A percentile compares a stretch with the other conserved stretches of the same genome.
phyloP scores from a whole-genome alignment of 805 yeast genomes.

The Suhomyces faveliae region DNA sequence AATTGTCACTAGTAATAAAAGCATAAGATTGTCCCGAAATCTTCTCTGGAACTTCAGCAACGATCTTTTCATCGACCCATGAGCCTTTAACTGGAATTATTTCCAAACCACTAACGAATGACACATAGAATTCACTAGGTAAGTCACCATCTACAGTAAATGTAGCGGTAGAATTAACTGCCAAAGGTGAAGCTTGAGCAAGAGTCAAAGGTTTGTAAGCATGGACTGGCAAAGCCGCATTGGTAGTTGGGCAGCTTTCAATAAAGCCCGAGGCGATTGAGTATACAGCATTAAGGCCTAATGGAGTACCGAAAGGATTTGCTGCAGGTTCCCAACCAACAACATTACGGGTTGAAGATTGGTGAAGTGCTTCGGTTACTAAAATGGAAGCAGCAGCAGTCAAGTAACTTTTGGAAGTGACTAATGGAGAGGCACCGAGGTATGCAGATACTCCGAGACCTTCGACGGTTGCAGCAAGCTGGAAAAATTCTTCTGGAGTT shows the following conservation, averaged over 20 bases:
- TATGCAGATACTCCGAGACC: not conserved
- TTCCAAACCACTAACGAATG: not conserved
- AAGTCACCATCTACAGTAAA: not conserved
- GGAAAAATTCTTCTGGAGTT: not conserved
- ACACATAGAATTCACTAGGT: not conserved
- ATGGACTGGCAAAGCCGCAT: not conserved
- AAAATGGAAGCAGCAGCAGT: not conserved
- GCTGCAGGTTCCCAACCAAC: not conserved
- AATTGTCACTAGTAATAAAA: not conserved
- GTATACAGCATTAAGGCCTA: not conserved
- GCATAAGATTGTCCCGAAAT: not conserved
- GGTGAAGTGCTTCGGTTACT: not conserved
- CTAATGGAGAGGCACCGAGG: not conserved
- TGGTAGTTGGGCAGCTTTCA: not conserved
- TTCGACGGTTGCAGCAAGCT: not conserved
- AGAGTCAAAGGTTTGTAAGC: not conserved
- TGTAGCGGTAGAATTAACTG: not conserved
- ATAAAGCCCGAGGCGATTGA: not conserved
- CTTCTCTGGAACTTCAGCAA: not conserved
- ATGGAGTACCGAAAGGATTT: constrained; percentile 1
- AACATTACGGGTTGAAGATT: not conserved
- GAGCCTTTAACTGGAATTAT: not conserved
- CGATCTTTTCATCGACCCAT: not conserved
- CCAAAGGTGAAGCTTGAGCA: not conserved
- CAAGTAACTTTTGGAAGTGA: not conserved